Conservation (phyloP, 495 filamentous ascomycete species). For the Cenococcum geophilum region DNA sequence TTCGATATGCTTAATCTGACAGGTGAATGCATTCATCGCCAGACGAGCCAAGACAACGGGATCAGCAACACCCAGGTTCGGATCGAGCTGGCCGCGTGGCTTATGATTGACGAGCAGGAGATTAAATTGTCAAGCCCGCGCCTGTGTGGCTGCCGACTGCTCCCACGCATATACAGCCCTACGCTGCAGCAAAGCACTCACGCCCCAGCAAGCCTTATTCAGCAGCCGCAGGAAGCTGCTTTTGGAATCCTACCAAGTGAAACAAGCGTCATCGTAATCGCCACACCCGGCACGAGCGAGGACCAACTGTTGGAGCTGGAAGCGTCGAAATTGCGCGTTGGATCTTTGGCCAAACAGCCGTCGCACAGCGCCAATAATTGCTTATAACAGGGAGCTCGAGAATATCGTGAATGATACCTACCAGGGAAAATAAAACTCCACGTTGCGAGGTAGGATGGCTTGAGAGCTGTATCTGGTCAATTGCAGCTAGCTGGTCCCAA, state of each 20-base stretch:
- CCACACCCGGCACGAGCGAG: neutral
- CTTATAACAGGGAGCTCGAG: neutral
- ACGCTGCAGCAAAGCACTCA: neutral
- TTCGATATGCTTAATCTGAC: slow-evolving; percentile 10
- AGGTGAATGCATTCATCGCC: neutral
- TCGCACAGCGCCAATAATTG: slow-evolving; percentile 1
- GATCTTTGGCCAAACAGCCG: neutral
- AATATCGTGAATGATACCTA: neutral
- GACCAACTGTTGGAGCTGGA: neutral
- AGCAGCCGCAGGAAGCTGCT: neutral
- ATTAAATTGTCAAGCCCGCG: too few relatives aligned
- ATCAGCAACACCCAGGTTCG: neutral
- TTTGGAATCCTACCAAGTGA: neutral
- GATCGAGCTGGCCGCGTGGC: neutral
- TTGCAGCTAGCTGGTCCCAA: neutral
- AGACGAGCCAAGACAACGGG: neutral
- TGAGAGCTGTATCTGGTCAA: neutral
- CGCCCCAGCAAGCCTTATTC: neutral
- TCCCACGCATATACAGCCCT: neutral
- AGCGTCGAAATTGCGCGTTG: neutral
- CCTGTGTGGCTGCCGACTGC: neutral
- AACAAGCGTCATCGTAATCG: neutral
- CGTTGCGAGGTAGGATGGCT: neutral
- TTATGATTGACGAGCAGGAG: slow-evolving; percentile 2
- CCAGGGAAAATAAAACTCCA: neutral